Base-by-base conservation (phyloP, 2,329 filamentous ascomycete species). In the Annulohypoxylon truncatum region DNA sequence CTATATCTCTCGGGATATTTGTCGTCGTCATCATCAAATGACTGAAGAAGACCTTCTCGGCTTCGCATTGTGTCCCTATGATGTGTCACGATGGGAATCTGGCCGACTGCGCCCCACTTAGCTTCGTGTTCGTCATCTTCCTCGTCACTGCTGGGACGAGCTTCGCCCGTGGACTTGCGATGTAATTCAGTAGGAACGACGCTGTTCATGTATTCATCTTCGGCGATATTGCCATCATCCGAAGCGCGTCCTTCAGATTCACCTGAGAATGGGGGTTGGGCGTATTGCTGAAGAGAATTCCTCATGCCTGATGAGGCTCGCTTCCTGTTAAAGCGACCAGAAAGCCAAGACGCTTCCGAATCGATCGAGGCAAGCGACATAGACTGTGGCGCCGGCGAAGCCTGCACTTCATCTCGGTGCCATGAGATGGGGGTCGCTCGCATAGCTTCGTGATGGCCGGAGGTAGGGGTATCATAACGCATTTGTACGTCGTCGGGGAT, bases 341-440 rank as follows among this genome's bases (percentile, higher is more conserved):
- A 96, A 46, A 99, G 89, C 96, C 96, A 99, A 0, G 94, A 97
- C 3, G 88, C 96, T 81, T 99, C 96, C 0, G 94, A 97, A 75
- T 97, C 96, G 64, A 98, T 93, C 0, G 94, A 97, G 1, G 94
- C 96, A 15, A 98, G 84, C 0, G 95, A 98, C 77, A 94, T 91
- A 28, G 94, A 93, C 75, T 94, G 86, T 33, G 81, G 85, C 71
- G 85, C 89, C 15, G 83, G 88, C 4, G 85, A 89, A 24, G 81
- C 77, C 22, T 82, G 79, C 3, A 79, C 75, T 24, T 79, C 78
- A 29, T 82, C 79, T 66, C 76, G 79, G 62, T 79, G 76, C 61
- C 79, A 79, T 28, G 81, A 83, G 10, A 80, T 84, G 7, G 83
- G 82, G 1, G 82, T 85, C 18, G 82, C 79, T 44, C 81, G 75